Conservation (phyloP, 2,329 filamentous ascomycete genomes). For the Aureobasidium mangrovei region DNA sequence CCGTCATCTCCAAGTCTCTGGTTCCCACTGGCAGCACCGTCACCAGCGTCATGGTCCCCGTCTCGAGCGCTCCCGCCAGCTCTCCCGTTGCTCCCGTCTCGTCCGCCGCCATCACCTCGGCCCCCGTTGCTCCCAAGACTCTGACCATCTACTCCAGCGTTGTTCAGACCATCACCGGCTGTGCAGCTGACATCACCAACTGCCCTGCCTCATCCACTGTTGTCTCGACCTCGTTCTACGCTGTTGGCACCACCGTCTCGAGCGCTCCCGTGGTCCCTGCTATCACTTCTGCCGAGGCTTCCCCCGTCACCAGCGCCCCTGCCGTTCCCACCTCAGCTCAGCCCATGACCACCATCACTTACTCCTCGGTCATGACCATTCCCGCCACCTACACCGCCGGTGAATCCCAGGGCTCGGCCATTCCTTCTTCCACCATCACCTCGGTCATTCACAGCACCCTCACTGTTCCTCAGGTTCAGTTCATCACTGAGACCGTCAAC, state of each 20-base stretch:
- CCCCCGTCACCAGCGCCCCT: conserved; percentile 15
- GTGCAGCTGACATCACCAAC: conserved; percentile 20
- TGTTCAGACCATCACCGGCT: conserved; percentile 21
- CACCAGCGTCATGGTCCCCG: conserved; percentile 11
- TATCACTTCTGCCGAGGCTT: conserved; percentile 10
- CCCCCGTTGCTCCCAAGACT: conserved; percentile 18
- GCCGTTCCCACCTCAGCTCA: neutral
- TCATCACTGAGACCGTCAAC: conserved; percentile 31
- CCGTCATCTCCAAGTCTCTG: neutral
- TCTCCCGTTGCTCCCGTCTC: neutral
- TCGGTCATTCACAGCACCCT: conserved; percentile 31
- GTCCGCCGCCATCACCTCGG: conserved; percentile 7
- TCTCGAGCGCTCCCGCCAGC: conserved; percentile 2
- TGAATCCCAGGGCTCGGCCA: conserved; percentile 25
- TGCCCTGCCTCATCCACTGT: conserved; percentile 19
- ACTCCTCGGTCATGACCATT: conserved; percentile 28
- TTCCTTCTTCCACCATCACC: conserved; percentile 25
- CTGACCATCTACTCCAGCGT: conserved; percentile 16
- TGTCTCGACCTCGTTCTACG: conserved; percentile 17
- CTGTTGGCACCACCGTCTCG: conserved; percentile 17
- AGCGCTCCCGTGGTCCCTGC: conserved; percentile 3
- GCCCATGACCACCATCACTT: conserved; percentile 35
- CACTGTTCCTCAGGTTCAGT: conserved; percentile 39
- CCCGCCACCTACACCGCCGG: conserved; percentile 31
- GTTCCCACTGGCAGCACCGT: neutral